A percentile compares a stretch with the other conserved stretches of the same genome.
These are phyloP conservation scores for Fomitopsis betulina DNA, from an alignment of 1,284 basidiomycete genomes.

Conservation along the genomic window DNA sequence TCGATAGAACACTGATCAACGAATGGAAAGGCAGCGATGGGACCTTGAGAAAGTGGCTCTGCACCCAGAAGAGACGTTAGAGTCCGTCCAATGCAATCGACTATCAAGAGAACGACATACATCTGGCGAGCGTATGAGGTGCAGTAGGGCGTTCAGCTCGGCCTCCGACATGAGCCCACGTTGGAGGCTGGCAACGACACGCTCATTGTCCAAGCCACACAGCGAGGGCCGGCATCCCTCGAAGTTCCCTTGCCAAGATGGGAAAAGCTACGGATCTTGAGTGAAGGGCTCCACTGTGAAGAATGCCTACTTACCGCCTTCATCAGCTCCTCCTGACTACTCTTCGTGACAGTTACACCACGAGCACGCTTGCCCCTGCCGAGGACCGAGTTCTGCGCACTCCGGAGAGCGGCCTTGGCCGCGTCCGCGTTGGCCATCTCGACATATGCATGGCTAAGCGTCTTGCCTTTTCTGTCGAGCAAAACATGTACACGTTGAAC, in stretches of 20 bases:
- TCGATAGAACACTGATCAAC: slow-evolving; percentile 64
- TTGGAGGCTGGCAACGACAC: slow-evolving; percentile 50
- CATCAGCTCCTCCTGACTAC: slow-evolving; percentile 76
- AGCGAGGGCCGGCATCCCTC: slow-evolving; percentile 63
- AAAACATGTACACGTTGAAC: slow-evolving; percentile 68
- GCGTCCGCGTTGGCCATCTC: slow-evolving; percentile 58
- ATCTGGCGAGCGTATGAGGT: slow-evolving; percentile 70
- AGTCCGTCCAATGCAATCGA: background rate
- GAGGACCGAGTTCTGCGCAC: slow-evolving; percentile 61
- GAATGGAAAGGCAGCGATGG: slow-evolving; percentile 75
- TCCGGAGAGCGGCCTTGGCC: slow-evolving; percentile 61
- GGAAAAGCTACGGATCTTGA: slow-evolving; percentile 53
- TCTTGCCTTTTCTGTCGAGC: slow-evolving; percentile 75
- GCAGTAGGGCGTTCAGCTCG: slow-evolving; percentile 59
- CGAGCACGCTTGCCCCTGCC: slow-evolving; percentile 70
- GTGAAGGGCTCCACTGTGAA: background rate
- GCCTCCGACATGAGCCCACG: slow-evolving; percentile 58
- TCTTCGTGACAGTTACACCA: slow-evolving; percentile 76
- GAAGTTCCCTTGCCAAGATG: slow-evolving; percentile 74
- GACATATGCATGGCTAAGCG: slow-evolving; percentile 74
- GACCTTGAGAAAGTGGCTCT: slow-evolving; percentile 83
- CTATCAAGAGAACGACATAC: slow-evolving; percentile 34
- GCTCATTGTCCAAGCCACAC: slow-evolving; percentile 50
- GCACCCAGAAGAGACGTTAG: background rate
- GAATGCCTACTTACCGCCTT: slow-evolving; percentile 46